Evolutionary conservation across 202 grass and related monocot genomes (phyloP), one percentile per base, ranked within the genome.

Genomic region (Sporobolus alterniflorus): DNA sequence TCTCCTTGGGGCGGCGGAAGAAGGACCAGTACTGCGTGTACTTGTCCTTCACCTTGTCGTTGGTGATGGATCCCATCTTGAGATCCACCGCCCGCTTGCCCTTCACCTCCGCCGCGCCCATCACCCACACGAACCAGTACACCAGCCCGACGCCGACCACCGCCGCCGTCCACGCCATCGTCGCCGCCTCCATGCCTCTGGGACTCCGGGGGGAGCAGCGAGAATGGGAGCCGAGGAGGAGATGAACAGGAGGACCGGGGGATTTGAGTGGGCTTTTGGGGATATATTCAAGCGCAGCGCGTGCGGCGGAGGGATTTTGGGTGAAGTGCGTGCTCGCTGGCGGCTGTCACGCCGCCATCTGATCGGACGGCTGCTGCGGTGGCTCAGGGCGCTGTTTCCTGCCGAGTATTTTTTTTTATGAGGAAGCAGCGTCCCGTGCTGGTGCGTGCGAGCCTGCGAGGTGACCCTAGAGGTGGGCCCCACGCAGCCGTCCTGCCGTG

Each of bases 11-110:
- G 15, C 89, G 85, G 73, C 90, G 87, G 85, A 98, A 98, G 91
- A 95, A 98, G 89, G 96, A 98, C 96, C 96, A 98, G 85, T 95
- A 95, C 96, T 98, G 96, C 28, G 91, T 95, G 87, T 93, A 98
- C 79, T 98, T 98, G 89, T 95, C 96, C 84, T 95, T 77, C 24
- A 98, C 93, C 42, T 95, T 93, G 80, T 95, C 96, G 21, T 62
- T 8, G 1, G 79, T 86, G 72, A 98, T 95, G 62, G 96, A 93
- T 78, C 96, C 96, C 96, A 95, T 98, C 91, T 98, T 88, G 36
- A 98, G 91, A 91, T 95, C 91, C 91, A 95, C 85, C 31, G 92
- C 96, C 8, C 92, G 90, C 91, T 98, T 98, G 12, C 96, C 96
- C 87, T 98, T 95, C 76, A 98, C 96, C 89, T 98, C 96, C 79